Conservation (phyloP, 805 yeast species). For the Vanderwaltozyma verrucispora region DNA sequence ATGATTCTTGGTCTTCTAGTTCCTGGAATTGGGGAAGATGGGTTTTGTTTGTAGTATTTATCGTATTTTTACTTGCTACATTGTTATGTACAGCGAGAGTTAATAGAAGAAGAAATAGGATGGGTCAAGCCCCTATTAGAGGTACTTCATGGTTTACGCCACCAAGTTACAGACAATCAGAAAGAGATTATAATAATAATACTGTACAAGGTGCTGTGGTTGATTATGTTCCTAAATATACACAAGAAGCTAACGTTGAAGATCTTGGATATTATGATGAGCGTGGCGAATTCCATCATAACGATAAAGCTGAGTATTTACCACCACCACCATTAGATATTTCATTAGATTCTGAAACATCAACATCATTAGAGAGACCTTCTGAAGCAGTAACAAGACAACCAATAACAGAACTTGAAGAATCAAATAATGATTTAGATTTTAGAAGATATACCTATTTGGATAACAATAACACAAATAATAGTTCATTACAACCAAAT, state of each 20-base stretch:
- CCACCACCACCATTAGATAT: conserved; percentile 12
- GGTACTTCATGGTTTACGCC: conserved; percentile 44
- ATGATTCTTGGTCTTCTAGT: conserved; percentile 2
- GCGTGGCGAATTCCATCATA: conserved; percentile 39
- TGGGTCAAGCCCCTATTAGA: conserved; percentile 41
- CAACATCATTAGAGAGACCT: not conserved
- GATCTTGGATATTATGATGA: conserved; percentile 71
- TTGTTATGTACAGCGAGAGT: conserved; percentile 6
- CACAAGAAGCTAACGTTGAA: conserved; percentile 49
- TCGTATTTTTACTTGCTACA: conserved; percentile 5
- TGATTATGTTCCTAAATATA: conserved; percentile 55
- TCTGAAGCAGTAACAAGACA: conserved; percentile 1
- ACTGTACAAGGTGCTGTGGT: conserved; percentile 20
- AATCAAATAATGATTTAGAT: conserved; percentile 2
- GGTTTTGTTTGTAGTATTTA: conserved; percentile 19
- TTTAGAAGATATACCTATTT: conserved; percentile 9
- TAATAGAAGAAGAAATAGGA: conserved; percentile 7
- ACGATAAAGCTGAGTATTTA: conserved; percentile 18
- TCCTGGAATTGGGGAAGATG: conserved; percentile 27
- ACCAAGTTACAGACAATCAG: conserved; percentile 60
- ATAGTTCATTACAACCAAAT: not conserved
- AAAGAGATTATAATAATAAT: conserved; percentile 36
- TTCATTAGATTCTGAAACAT: not conserved
- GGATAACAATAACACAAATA: conserved; percentile 3
- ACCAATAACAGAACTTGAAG: not conserved